Base-by-base conservation (phyloP, 2,329 filamentous ascomycete species). In the Hypoxylon sp. region DNA sequence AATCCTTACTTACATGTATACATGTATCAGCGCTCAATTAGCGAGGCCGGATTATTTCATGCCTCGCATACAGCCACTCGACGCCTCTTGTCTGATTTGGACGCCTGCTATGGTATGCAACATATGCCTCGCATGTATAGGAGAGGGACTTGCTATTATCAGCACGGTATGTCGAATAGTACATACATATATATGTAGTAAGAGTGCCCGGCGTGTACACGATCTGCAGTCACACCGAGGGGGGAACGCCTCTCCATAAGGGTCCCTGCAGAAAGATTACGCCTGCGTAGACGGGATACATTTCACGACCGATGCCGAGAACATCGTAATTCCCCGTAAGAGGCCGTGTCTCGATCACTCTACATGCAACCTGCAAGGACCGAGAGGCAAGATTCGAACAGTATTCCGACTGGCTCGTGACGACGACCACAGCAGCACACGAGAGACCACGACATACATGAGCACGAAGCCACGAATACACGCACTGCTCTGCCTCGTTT, bases 201-300 rank as follows among this genome's bases (percentile, higher is more conserved):
- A n/a, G n/a, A n/a, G n/a, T n/a, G n/a, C n/a, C n/a, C 49, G 40
- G 42, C 35, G 47, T 52, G 57, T 53, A 60, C 57, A 55, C 20
- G 57, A 62, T 62, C 57, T 60, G 49, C 60, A 60, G 60, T 60
- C 53, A 60, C 54, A 63, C 60, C 57, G 57, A 63, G 52, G 57
- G 52, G 57, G 60, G 45, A 35, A 60, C 35, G 18, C 49, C 50
- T 55, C 46, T 56, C 60, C 53, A 48, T 63, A 35, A 57, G 60
- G 53, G 60, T 54, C 60, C 60, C 60, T 63, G 60, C 57, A 63
- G 60, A 57, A 35, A 60, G 52, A 60, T 58, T 63, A 38, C 52
- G 56, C 53, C 56, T 60, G 58, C 60, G 49, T 58, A 52, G 55
- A 54, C 51, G 17, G 31, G 15, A 24, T 31, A 42, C 26, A 29